A percentile compares a stretch with the other conserved stretches of the same genome.
These are phyloP conservation scores for Saccharomyces uvarum DNA, from an alignment of 1,139 yeast species.

Conservation along the genomic window DNA sequence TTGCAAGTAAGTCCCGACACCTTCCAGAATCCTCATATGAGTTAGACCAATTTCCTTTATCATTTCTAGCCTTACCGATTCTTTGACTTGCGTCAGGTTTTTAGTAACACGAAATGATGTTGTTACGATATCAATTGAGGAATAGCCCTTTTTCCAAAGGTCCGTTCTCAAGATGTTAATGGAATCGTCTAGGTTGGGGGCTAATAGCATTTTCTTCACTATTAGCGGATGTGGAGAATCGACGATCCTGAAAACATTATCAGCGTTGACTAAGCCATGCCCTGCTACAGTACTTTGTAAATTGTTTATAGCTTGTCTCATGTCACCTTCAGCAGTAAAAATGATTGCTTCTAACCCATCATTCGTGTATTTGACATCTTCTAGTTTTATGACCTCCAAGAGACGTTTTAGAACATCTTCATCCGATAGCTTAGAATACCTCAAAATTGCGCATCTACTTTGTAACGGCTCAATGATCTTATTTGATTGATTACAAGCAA, in stretches of 20 bases:
- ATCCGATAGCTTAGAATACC: conserved; percentile 75
- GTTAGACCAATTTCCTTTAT: conserved; percentile 82
- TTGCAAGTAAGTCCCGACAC: conserved; percentile 82
- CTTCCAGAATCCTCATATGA: conserved; percentile 89
- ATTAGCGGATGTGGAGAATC: conserved; percentile 95
- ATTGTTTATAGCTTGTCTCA: conserved; percentile 96
- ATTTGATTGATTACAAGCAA: conserved; percentile 91
- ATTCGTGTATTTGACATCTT: conserved; percentile 69
- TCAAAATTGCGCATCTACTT: conserved; percentile 88
- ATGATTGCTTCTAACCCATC: conserved; percentile 91
- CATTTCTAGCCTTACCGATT: conserved; percentile 60
- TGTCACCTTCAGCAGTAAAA: conserved; percentile 97
- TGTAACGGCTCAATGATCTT: conserved; percentile 95
- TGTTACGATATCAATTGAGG: conserved; percentile 87
- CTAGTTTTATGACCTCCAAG: conserved; percentile 61
- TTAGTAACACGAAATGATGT: conserved; percentile 86
- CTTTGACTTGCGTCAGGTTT: conserved; percentile 59
- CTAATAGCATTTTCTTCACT: conserved; percentile 64
- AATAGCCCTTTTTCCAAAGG: conserved; percentile 85
- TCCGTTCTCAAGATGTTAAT: conserved; percentile 51
- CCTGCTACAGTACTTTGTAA: conserved; percentile 92
- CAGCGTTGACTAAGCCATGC: conserved; percentile 79
- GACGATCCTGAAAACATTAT: conserved; percentile 88
- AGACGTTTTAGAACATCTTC: conserved; percentile 76
- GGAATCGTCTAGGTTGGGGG: conserved; percentile 59